Evolutionary conservation across 2,329 filamentous ascomycete genomes (phyloP).

Genomic region (Ophiosphaerella narmari): DNA sequence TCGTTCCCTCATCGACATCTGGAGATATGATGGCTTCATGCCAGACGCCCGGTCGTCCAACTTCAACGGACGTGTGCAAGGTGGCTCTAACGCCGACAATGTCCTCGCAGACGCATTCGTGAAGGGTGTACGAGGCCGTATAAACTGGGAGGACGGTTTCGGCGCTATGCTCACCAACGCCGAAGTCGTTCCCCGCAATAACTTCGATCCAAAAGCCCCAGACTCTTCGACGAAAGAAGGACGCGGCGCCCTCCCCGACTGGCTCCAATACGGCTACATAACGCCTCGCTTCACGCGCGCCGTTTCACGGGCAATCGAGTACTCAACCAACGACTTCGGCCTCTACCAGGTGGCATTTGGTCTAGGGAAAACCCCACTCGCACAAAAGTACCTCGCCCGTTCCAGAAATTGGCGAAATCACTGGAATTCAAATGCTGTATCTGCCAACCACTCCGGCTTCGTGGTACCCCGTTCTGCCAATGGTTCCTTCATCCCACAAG

Average conservation of each 20-base stretch:
- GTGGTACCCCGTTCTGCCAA: constrained; percentile 63
- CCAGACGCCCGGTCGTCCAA: constrained; percentile 70
- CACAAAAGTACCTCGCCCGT: constrained; percentile 63
- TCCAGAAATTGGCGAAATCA: constrained; percentile 74
- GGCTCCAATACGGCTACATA: constrained; percentile 68
- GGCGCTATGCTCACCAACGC: constrained; percentile 70
- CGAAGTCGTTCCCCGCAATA: constrained; percentile 64
- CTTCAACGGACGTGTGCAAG: constrained; percentile 71
- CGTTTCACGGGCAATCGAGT: constrained; percentile 69
- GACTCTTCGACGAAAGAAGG: constrained; percentile 59
- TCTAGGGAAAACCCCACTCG: constrained; percentile 57
- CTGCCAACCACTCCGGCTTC: constrained; percentile 67
- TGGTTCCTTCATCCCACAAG: constrained; percentile 55
- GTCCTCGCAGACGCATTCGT: constrained; percentile 74
- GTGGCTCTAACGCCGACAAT: constrained; percentile 72
- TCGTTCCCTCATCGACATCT: constrained; percentile 70
- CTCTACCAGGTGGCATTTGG: constrained; percentile 68
- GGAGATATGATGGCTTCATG: constrained; percentile 66
- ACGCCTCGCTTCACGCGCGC: constrained; percentile 65
- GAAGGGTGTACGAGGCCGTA: constrained; percentile 65
- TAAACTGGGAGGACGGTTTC: constrained; percentile 62
- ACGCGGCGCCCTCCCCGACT: constrained; percentile 53
- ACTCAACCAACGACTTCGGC: constrained; percentile 70
- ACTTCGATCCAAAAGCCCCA: constrained; percentile 58
- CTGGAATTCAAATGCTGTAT: constrained; percentile 65